Percentiles rank a stretch among this genome's conserved stretches.
Conservation (phyloP, 345 rosid species). For the Eucalyptus cloeziana region DNA sequence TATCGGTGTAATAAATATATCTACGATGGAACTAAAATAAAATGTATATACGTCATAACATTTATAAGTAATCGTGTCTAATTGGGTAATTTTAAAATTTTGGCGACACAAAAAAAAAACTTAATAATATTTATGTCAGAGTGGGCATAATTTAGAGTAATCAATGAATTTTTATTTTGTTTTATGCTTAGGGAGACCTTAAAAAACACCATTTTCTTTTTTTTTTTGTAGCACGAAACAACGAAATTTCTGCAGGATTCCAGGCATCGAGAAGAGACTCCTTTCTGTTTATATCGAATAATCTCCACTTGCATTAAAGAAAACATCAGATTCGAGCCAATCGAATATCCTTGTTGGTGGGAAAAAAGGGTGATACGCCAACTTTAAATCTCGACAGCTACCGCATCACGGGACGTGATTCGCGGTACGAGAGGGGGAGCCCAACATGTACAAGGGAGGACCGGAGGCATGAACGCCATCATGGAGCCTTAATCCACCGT, state of each 20-base stretch:
- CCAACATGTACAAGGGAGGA: not conserved
- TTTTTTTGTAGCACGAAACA: not conserved
- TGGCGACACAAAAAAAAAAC: too few relatives aligned
- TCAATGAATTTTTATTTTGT: not conserved
- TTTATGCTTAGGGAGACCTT: accelerated
- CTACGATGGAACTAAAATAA: accelerated
- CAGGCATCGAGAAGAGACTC: not conserved
- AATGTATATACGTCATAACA: too few relatives aligned
- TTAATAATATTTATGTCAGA: accelerated
- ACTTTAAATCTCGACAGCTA: not conserved
- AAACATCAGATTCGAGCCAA: not conserved
- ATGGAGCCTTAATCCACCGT: not conserved
- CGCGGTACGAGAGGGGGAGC: not conserved
- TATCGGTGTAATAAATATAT: too few relatives aligned
- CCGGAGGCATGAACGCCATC: not conserved
- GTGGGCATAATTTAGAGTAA: not conserved
- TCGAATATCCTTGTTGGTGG: not conserved
- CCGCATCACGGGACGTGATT: not conserved
- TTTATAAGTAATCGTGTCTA: too few relatives aligned
- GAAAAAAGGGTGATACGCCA: not conserved
- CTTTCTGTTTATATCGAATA: not conserved
- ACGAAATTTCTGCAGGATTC: not conserved
- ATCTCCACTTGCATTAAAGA: not conserved
- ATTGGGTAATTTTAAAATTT: too few relatives aligned
- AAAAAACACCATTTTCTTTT: too few relatives aligned